phyloP scores from a whole-genome alignment of 208 protist genomes.

The Polymyxa betae region DNA sequence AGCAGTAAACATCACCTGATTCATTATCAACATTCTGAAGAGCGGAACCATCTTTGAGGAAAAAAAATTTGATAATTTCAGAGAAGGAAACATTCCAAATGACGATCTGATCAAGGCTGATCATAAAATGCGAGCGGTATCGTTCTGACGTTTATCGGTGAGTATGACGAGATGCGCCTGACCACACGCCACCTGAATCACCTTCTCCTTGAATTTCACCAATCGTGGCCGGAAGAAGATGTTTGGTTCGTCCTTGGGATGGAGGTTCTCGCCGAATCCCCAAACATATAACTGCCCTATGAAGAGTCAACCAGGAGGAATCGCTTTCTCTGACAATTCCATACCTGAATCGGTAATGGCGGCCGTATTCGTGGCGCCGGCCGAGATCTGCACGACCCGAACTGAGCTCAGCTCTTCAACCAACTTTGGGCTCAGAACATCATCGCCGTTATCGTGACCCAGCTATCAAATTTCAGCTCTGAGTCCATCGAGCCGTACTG shows the following conservation, averaged over 20 bases:
- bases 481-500: neutral
- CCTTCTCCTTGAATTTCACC: slow-evolving; percentile 59
- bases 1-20: slow-evolving; percentile 63
- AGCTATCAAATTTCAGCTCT: neutral
- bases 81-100: neutral
- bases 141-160: slow-evolving; percentile 32
- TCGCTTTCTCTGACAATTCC: neutral
- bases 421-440: slow-evolving; percentile 49
- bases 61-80: no score
- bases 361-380: slow-evolving; percentile 57
- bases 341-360: slow-evolving; percentile 30
- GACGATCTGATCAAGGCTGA: neutral
- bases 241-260: slow-evolving; percentile 58
- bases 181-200: slow-evolving; percentile 60
- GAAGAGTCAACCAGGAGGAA: neutral
- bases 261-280: slow-evolving; percentile 62
- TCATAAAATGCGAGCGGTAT: neutral
- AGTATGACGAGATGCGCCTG: slow-evolving; percentile 57
- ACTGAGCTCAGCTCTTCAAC: slow-evolving; percentile 23
- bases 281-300: slow-evolving; percentile 60
- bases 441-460: slow-evolving; percentile 8
- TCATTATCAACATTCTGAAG: no score
- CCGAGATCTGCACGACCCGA: slow-evolving; percentile 49
- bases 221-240: slow-evolving; percentile 54
- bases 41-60: no score